Evolutionary conservation across 148 eudicot genomes (phyloP), one percentile per base, ranked within the genome.

Genomic region (Rhododendron mucronatum): DNA sequence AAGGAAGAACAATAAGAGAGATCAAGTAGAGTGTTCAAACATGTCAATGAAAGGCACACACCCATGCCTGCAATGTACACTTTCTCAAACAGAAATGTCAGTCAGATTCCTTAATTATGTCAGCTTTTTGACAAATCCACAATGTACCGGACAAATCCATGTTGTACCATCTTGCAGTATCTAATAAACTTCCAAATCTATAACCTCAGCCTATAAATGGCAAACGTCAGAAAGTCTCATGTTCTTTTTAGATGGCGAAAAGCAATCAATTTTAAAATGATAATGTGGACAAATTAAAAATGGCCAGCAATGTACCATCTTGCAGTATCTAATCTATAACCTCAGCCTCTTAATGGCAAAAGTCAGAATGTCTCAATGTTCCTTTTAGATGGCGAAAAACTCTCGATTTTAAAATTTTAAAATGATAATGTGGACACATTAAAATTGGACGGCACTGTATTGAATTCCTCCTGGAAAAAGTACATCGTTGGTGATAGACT

Each of bases 51-150:
- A 23, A 78, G 53, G 81, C 53, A n/a, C 37, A 13, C 75, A 28
- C 18, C 37, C 37, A 69, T 69, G 75, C 15, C 74, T n/a, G 33
- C 35, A 67, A n/a, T 10, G 14, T 78, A 78, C 81, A 78, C 55
- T 44, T 78, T 45, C 30, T 77, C 80, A 77, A 45, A 78, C 81
- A 78, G 30, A 78, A 45, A 78, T 10, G 55, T 11, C 81, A 78
- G 81, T 78, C 81, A 44, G 81, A 20, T 78, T 41, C 81, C 3
- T 78, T 41, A 78, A 78, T 39, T 41, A 23, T 11, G 33, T 78
- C 30, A 21, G 26, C 15, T 77, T 77, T 21, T 41, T 16, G 51
- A 76, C 15, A 3, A 76, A 44, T 44, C 81, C 18, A 45, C 81
- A 45, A 45, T 78, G 48, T 76, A 76, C 80, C 47, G 0, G 12